Evolutionary conservation across 148 eudicot genomes (phyloP).

Genomic region (Silene conica): DNA sequence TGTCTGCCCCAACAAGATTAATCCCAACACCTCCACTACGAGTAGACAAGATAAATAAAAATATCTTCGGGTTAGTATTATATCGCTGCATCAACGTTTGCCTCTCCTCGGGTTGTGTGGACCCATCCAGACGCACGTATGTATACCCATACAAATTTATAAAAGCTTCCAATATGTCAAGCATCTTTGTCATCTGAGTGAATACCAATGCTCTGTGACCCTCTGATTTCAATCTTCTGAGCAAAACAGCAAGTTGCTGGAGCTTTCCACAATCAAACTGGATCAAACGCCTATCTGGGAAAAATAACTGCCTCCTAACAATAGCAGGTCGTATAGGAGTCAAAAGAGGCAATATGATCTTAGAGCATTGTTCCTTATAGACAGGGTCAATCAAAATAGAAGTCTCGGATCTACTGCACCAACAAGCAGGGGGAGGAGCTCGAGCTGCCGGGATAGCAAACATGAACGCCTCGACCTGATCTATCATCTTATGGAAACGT

Average conservation of each 20-base stretch:
- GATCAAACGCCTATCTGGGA: slow-evolving; percentile 94
- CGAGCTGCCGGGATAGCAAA: slow-evolving; percentile 99
- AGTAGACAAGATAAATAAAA: slow-evolving; percentile 93
- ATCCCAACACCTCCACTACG: slow-evolving; percentile 99
- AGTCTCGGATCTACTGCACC: slow-evolving; percentile 70
- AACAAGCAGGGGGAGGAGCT: slow-evolving; percentile 74
- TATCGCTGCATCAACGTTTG: slow-evolving; percentile 98
- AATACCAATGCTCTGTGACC: slow-evolving; percentile 95
- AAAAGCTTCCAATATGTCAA: slow-evolving; percentile 93
- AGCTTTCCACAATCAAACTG: slow-evolving; percentile 99
- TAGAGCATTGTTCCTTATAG: slow-evolving; percentile 59
- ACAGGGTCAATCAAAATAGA: slow-evolving; percentile 54
- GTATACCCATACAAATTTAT: slow-evolving; percentile 94
- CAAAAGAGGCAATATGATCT: slow-evolving; percentile 64
- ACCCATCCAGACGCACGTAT: slow-evolving; percentile 98
- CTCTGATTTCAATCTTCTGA: slow-evolving; percentile 81
- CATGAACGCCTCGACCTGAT: slow-evolving; percentile 93
- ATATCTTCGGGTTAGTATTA: slow-evolving; percentile 90
- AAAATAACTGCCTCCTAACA: slow-evolving; percentile 92
- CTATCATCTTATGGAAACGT: slow-evolving; percentile 64
- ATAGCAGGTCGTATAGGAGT: slow-evolving; percentile 89
- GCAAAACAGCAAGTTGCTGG: slow-evolving; percentile 84
- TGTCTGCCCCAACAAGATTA: slow-evolving; percentile 96
- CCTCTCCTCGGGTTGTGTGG: slow-evolving; percentile 98
- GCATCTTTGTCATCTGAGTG: slow-evolving; percentile 99